Evolutionary conservation across 768 basidiomycete genomes (phyloP), one percentile per base, ranked within the genome.

Genomic region (Serendipita sp.): DNA sequence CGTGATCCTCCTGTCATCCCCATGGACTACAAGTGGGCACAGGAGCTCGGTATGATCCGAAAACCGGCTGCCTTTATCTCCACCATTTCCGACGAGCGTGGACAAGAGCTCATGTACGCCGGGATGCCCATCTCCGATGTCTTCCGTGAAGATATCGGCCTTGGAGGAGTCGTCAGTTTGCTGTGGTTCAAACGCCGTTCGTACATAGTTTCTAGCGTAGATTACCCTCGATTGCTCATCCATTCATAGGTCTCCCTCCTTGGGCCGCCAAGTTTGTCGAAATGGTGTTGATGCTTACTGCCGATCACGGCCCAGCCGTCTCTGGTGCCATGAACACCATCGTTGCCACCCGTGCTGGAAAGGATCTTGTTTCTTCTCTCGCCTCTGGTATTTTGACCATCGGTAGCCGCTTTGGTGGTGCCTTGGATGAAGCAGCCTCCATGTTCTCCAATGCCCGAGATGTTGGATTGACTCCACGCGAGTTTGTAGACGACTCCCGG

Each of bases 11-110:
- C 95, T 8, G 85, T 89, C 65, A 97, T 98, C 73, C 95, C 95
- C n/a, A 97, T 98, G 91, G 95, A 99, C 78, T 99, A 97, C 85
- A 97, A 98, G 81, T 97, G 95, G 95, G 94, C 94, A 41, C 91
- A 94, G 78, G 92, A 96, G 78, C 86, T 97, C 64, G 95, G 95
- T 65, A 85, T 99, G 73, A 94, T 98, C 78, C 88, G 95, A 74
- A 98, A 97, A 78, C 96, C 94, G 18, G 94, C 95, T 44, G 93
- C 96, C 2, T 96, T 95, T 81, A 95, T 96, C 79, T 96, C 93
- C 36, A 96, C 96, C 69, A 99, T 98, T 77, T 96, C 93, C 58
- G 96, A 99, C 76, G 96, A 98, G 80, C 89, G 95, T 72, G 96
- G 96, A 0, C 94, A 98, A 76, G 96, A 99, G 79, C 82, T 99